These are phyloP conservation scores for Boletus pseudo-olivaceus DNA, from an alignment of 768 basidiomycete species.

Conservation along the genomic window DNA sequence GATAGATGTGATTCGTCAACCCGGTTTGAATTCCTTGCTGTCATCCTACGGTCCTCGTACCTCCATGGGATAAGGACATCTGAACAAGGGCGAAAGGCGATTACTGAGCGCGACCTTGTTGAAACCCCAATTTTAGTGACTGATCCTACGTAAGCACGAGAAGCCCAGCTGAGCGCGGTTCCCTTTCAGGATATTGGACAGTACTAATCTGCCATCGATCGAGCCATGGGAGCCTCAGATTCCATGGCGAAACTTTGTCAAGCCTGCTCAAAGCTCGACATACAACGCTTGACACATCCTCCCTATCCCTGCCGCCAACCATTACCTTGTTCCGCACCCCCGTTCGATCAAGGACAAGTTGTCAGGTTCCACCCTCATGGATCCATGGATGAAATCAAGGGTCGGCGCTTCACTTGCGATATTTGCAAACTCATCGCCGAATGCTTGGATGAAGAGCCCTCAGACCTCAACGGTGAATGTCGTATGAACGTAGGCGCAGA, in stretches of 20 bases:
- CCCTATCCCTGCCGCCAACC: constrained; percentile 3
- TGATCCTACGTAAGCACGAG: no score
- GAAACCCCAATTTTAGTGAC: no score
- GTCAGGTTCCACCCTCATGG: neutral
- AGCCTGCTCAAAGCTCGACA: constrained; percentile 5
- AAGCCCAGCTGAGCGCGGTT: no score
- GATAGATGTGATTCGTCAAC: no score
- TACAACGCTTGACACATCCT: neutral
- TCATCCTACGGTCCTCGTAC: no score
- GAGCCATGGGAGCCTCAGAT: neutral
- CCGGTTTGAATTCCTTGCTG: no score
- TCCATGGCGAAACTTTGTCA: neutral
- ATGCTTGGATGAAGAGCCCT: constrained; percentile 7
- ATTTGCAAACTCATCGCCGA: constrained; percentile 14
- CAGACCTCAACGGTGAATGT: constrained; percentile 5
- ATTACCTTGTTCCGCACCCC: neutral
- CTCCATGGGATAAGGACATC: no score
- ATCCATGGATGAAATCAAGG: constrained; percentile 12
- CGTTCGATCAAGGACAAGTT: neutral
- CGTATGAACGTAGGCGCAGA: neutral
- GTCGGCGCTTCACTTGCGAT: constrained; percentile 7
- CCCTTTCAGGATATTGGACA: no score
- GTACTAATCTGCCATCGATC: neutral
- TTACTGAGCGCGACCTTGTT: no score
- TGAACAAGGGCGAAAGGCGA: no score